A percentile compares a stretch with the other conserved stretches of the same genome.
Evolutionary conservation across 192 early-diverging fungal genomes (phyloP).

Genomic region (Linnemannia zychae): DNA sequence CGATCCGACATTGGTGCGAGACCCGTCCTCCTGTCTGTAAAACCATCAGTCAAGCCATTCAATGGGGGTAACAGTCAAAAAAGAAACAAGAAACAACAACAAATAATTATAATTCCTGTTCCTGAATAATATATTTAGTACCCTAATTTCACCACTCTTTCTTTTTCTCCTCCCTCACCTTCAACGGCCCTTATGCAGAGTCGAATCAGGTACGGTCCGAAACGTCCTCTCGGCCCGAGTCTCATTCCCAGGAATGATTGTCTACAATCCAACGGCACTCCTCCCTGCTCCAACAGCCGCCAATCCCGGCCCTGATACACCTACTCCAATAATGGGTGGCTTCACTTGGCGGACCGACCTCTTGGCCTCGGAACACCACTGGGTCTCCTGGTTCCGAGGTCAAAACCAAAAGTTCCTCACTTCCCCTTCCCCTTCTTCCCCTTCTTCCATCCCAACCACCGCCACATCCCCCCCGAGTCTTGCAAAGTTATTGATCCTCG

Average conservation of each 20-base stretch:
- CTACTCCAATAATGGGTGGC: neutral
- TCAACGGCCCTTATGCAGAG: neutral
- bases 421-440: neutral
- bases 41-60: conserved; percentile 17
- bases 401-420: conserved; percentile 30
- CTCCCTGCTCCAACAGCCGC: neutral
- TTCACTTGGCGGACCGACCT: conserved; percentile 35
- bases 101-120: too few species aligned
- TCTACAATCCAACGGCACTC: neutral
- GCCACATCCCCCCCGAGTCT: neutral
- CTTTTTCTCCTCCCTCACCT: neutral
- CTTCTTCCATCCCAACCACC: neutral
- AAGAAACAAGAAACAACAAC: neutral
- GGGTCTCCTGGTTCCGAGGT: conserved; percentile 23
- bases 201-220: conserved; percentile 19
- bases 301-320: neutral
- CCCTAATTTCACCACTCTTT: neutral
- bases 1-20: conserved; percentile 9
- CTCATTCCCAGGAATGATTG: conserved; percentile 36
- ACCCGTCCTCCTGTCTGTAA: conserved; percentile 2
- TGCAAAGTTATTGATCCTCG: conserved; percentile 27
- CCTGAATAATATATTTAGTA: neutral
- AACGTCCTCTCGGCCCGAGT: conserved; percentile 26
- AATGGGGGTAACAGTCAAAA: conserved; percentile 33
- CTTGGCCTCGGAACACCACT: neutral